Percentiles rank a stretch among this genome's conserved stretches.
Evolutionary conservation across 2,329 filamentous ascomycete species (phyloP).

Genomic region (Diaporthe vaccinii): DNA sequence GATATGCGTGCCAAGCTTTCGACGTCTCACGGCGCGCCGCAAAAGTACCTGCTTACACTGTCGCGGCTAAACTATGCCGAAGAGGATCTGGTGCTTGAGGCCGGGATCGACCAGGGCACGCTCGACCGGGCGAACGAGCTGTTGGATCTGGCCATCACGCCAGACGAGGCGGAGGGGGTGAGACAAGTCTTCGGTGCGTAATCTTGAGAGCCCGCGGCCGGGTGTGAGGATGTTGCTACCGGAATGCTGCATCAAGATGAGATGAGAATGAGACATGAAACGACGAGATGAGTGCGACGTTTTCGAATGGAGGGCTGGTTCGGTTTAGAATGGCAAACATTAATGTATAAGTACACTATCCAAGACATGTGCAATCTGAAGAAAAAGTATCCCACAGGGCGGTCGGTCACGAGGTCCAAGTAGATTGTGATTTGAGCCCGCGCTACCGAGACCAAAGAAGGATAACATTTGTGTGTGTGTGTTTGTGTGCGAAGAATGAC

Average conservation of each 20-base stretch:
- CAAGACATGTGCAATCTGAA: neutral
- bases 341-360: constrained; percentile 12
- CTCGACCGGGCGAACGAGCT: constrained; percentile 86
- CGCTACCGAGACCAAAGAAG: constrained; percentile 9
- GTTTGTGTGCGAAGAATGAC: constrained; percentile 16
- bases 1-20: constrained; percentile 81
- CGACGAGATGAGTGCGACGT: neutral
- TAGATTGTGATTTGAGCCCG: neutral
- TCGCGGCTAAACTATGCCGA: constrained; percentile 87
- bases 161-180: constrained; percentile 71
- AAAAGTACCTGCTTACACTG: constrained; percentile 86
- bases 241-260: neutral
- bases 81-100: constrained; percentile 83
- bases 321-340: neutral
- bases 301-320: neutral
- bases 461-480: constrained; percentile 13
- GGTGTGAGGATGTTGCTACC: neutral
- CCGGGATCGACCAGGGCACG: constrained; percentile 81
- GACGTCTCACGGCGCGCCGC: constrained; percentile 77
- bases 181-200: constrained; percentile 53
- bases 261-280: neutral
- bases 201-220: neutral
- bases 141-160: constrained; percentile 83
- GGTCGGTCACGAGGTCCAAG: neutral
- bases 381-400: neutral